phyloP scores from a whole-genome alignment of 371 early-diverging fungal species.

The Syncephalastrum sp. region DNA sequence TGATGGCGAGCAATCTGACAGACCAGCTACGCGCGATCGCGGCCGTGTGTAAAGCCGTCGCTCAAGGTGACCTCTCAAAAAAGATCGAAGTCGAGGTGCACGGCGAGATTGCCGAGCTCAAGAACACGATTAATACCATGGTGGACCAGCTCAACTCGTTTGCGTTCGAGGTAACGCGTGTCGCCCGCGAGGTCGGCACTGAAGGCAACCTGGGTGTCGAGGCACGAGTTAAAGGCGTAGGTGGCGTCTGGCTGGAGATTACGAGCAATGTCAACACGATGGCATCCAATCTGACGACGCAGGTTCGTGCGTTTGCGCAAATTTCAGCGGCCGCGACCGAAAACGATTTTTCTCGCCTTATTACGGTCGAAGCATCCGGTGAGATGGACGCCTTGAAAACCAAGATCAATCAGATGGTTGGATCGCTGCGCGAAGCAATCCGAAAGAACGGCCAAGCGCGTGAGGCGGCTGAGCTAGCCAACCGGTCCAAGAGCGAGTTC shows the following conservation, averaged over 20 bases:
- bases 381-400: constrained; percentile 71
- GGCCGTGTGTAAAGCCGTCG: constrained; percentile 53
- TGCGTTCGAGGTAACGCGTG: constrained; percentile 42
- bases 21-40: constrained; percentile 55
- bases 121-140: constrained; percentile 48
- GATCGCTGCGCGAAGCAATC: constrained; percentile 60
- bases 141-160: constrained; percentile 44
- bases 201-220: constrained; percentile 44
- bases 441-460: constrained; percentile 58
- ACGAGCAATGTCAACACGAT: constrained; percentile 49
- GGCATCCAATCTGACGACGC: constrained; percentile 47
- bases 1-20: constrained; percentile 59
- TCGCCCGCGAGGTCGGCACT: constrained; percentile 49
- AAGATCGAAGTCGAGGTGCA: constrained; percentile 29
- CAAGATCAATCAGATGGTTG: constrained; percentile 70
- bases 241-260: constrained; percentile 50
- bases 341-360: constrained; percentile 59
- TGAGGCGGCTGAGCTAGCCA: constrained; percentile 47
- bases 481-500: constrained; percentile 68
- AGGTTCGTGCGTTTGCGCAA: constrained; percentile 58
- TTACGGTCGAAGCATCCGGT: constrained; percentile 64
- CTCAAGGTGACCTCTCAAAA: constrained; percentile 50
- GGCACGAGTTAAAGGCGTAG: constrained; percentile 40
- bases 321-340: constrained; percentile 54
- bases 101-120: constrained; percentile 39